Base-by-base conservation (phyloP, 148 eudicot genomes). In the Amaranthus hypochondriacus region DNA sequence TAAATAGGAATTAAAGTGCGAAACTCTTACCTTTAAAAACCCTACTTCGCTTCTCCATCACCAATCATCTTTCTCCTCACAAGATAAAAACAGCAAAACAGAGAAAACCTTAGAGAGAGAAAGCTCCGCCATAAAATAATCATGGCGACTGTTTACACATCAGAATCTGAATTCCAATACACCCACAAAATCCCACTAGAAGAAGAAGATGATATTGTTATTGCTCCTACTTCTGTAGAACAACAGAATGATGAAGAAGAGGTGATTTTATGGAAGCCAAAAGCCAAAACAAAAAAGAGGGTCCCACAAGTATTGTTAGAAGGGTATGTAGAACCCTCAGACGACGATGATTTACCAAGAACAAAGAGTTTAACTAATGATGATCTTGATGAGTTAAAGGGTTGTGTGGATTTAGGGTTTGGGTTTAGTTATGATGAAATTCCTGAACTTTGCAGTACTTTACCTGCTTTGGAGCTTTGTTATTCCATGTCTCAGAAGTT, bases 391-490 rank as follows among this genome's bases (percentile, higher is more conserved):
- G 93, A 89, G 69, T 68, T 89, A 4, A 89, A 89, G 71, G 93
- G 93, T 1, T 89, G 93, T 78, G 63, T 89, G 68, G 93, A 89
- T 81, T 78, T 89, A 65, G 93, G 93, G 42, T 89, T 89, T 81
- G 93, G 90, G 56, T 89, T 89, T 68, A 87, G 85, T 78, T 89
- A 89, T 56, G 90, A 89, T 7, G 93, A 89, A 47, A 89, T 89
- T 13, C 93, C 90, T 9, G 89, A 87, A 69, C 89, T 89, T 14
- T 85, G 93, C 5, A 87, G 77, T 44, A 89, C 93, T 62, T 79
- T 89, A 55, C 93, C 93, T 56, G 93, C 93, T 77, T 84, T 89
- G 42, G 93, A 89, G 73, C 89, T 89, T 42, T 89, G 93, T 54
- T 89, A 89, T 69, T 89, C 93, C 2, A 84, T 89, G 90, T 87